Conservation (phyloP, 2,329 filamentous ascomycete genomes). For the Aspergillus japonicus region DNA sequence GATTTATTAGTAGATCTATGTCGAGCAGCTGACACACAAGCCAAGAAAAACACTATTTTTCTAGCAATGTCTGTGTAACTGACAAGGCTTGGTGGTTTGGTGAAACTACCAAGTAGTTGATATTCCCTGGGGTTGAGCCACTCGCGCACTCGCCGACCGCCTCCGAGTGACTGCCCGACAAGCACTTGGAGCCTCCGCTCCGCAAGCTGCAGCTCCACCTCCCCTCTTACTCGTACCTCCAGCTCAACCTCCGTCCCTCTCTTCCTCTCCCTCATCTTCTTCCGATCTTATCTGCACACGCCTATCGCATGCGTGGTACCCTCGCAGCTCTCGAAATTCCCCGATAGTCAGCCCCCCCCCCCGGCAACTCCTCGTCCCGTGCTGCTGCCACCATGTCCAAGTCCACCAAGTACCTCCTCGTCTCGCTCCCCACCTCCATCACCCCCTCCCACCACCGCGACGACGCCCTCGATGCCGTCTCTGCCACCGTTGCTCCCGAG, state of each 20-base stretch:
- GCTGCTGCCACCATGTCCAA: conserved; percentile 40
- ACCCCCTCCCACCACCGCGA: conserved; percentile 76
- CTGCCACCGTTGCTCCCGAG: conserved; percentile 69
- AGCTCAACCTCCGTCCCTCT: not conserved
- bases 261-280: not conserved
- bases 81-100: not conserved
- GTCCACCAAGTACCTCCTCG: conserved; percentile 70
- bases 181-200: not conserved
- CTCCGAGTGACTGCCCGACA: conserved; percentile 4
- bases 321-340: not conserved
- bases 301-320: not conserved
- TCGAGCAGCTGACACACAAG: not conserved
- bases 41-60: not conserved
- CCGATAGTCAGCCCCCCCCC: not conserved
- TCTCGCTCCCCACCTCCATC: conserved; percentile 86
- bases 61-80: not conserved
- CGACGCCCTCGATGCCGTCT: conserved; percentile 75
- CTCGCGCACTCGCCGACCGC: not conserved
- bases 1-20: not conserved
- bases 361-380: not conserved
- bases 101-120: not conserved
- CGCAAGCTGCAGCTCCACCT: conserved; percentile 2
- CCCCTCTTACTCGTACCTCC: not conserved
- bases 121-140: not conserved
- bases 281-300: not conserved